phyloP scores from a whole-genome alignment of 805 yeast genomes.

The Suhomyces kilbournensis region DNA sequence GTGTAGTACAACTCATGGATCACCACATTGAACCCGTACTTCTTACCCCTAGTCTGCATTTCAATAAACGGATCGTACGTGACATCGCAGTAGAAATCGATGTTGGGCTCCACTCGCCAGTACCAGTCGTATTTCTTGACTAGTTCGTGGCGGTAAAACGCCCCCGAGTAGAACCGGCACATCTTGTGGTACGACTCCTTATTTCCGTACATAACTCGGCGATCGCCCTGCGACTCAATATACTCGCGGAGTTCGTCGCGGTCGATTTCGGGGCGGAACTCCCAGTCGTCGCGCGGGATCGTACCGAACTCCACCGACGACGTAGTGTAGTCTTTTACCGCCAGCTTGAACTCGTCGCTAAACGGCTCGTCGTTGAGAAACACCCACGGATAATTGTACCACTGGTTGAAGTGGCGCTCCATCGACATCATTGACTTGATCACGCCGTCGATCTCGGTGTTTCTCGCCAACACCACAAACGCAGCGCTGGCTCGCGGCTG shows the following conservation, averaged over 20 bases:
- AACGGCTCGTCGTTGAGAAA: slow-evolving; percentile 82
- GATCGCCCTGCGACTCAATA: slow-evolving; percentile 74
- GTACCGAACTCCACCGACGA: slow-evolving; percentile 71
- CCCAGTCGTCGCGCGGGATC: slow-evolving; percentile 63
- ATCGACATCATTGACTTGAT: slow-evolving; percentile 66
- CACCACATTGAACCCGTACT: slow-evolving; percentile 81
- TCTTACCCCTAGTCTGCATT: slow-evolving; percentile 67
- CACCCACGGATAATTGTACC: slow-evolving; percentile 92
- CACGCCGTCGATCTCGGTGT: slow-evolving; percentile 77
- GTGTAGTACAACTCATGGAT: slow-evolving; percentile 79
- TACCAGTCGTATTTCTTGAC: slow-evolving; percentile 79
- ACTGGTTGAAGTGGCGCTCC: slow-evolving; percentile 87
- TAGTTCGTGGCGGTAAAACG: slow-evolving; percentile 75
- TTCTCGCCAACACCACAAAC: slow-evolving; percentile 78
- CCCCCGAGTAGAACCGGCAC: slow-evolving; percentile 91
- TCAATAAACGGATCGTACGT: slow-evolving; percentile 88
- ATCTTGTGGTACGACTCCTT: slow-evolving; percentile 83
- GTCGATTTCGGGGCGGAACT: slow-evolving; percentile 47
- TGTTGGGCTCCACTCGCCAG: slow-evolving; percentile 95
- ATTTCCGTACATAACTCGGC: slow-evolving; percentile 80
- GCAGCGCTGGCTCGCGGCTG: slow-evolving; percentile 72
- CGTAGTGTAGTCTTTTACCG: slow-evolving; percentile 51
- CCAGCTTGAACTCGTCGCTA: slow-evolving; percentile 55
- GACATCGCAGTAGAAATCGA: slow-evolving; percentile 83
- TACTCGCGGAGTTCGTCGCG: slow-evolving; percentile 49